phyloP scores from a whole-genome alignment of 1,139 yeast genomes.

The Blastobotrys serpentis region DNA sequence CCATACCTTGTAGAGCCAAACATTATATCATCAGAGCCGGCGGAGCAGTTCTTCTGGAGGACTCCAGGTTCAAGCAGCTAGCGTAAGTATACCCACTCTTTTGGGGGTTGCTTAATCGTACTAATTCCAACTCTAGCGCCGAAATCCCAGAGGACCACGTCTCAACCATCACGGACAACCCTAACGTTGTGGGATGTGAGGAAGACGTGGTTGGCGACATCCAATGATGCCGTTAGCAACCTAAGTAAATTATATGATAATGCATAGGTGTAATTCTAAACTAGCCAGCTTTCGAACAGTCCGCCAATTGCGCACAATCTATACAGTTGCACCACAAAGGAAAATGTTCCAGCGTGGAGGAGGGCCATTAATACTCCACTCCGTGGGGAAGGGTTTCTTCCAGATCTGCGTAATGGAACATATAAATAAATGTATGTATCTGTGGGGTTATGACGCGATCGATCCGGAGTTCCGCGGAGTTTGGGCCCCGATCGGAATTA shows the following conservation, averaged over 20 bases:
- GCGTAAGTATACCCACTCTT: background rate
- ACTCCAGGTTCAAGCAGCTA: background rate
- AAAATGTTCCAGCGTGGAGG: no score
- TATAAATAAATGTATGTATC: background rate
- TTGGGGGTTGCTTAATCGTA: background rate
- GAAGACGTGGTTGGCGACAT: slow-evolving; percentile 8
- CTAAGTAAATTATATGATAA: no score
- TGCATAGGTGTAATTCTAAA: no score
- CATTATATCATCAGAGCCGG: slow-evolving; percentile 7
- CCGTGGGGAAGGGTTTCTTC: background rate
- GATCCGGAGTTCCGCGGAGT: background rate
- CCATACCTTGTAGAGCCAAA: slow-evolving; percentile 9
- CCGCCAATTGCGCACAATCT: no score
- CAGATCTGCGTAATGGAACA: background rate
- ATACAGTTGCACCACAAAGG: background rate
- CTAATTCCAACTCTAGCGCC: background rate
- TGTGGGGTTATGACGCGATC: background rate
- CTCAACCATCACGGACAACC: slow-evolving; percentile 6
- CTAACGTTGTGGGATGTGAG: background rate
- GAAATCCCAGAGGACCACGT: slow-evolving; percentile 8
- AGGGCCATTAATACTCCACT: background rate
- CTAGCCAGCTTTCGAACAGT: no score
- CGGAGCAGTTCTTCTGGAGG: slow-evolving; percentile 1
- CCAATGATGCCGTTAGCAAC: no score
- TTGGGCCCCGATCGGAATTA: background rate